Evolutionary conservation across 2,329 filamentous ascomycete species (phyloP).

Genomic region (Stemphylium lycopersici): DNA sequence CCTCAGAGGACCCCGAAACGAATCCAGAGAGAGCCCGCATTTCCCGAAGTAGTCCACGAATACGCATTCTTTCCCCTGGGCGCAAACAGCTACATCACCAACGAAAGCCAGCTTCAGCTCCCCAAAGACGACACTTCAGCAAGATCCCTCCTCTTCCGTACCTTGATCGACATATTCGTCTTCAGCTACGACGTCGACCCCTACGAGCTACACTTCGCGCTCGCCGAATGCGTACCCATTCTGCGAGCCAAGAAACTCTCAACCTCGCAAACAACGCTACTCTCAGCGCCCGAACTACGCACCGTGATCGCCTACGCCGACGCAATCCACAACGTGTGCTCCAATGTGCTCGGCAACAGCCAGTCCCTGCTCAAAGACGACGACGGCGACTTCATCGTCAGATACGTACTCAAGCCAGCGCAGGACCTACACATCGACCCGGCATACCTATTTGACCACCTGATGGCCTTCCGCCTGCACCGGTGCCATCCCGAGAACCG

Average conservation of each 20-base stretch:
- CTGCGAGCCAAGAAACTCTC: not conserved
- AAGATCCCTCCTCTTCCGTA: not conserved
- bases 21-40: no score
- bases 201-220: not conserved
- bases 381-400: not conserved
- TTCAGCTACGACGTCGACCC: not conserved
- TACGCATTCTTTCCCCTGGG: no score
- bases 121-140: not conserved
- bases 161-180: conserved; percentile 5
- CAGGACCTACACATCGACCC: conserved; percentile 2
- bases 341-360: not conserved
- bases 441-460: conserved; percentile 6
- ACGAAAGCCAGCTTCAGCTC: not conserved
- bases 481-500: not conserved
- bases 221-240: not conserved
- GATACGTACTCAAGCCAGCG: not conserved
- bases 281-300: not conserved
- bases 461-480: conserved; percentile 1
- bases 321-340: not conserved
- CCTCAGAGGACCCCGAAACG: no score
- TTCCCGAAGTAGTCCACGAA: no score
- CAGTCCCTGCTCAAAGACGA: conserved; percentile 6
- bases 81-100: no score
- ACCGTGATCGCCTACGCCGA: not conserved
- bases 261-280: not conserved